Evolutionary conservation across 2,329 filamentous ascomycete genomes (phyloP).

Genomic region (Aspergillus caelatus): DNA sequence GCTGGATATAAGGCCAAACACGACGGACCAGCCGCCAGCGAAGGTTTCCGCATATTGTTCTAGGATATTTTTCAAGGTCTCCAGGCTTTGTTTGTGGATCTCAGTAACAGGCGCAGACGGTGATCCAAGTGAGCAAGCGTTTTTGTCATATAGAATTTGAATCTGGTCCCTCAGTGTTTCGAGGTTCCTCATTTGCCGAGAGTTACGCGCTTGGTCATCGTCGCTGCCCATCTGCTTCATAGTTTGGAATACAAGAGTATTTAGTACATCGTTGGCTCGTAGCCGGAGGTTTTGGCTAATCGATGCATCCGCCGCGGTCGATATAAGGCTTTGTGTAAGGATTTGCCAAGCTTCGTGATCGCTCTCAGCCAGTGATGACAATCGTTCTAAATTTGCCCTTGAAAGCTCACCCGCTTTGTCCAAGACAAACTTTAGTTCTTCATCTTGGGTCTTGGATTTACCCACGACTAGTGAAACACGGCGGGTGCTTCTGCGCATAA

Average conservation of each 20-base stretch:
- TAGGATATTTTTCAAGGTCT: slow-evolving; percentile 78
- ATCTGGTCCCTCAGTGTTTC: slow-evolving; percentile 67
- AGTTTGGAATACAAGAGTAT: slow-evolving; percentile 45
- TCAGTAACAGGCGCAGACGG: slow-evolving; percentile 70
- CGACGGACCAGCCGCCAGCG: slow-evolving; percentile 78
- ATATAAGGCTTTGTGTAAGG: slow-evolving; percentile 60
- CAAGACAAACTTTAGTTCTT: slow-evolving; percentile 59
- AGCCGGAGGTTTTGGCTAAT: slow-evolving; percentile 44
- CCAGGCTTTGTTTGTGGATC: slow-evolving; percentile 77
- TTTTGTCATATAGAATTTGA: slow-evolving; percentile 57
- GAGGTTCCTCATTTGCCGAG: slow-evolving; percentile 73
- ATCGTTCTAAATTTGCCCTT: slow-evolving; percentile 72
- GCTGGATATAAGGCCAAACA: slow-evolving; percentile 82
- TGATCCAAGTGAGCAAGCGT: slow-evolving; percentile 58
- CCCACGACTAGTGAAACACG: slow-evolving; percentile 46
- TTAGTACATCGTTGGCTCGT: slow-evolving; percentile 65
- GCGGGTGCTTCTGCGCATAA: slow-evolving; percentile 40
- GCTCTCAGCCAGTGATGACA: slow-evolving; percentile 66
- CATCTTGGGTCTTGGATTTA: slow-evolving; percentile 45
- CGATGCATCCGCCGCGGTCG: slow-evolving; percentile 44
- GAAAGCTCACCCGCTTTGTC: slow-evolving; percentile 74
- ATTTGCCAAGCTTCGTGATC: slow-evolving; percentile 75
- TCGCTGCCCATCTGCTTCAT: slow-evolving; percentile 43
- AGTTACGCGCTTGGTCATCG: slow-evolving; percentile 53
- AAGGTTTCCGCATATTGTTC: slow-evolving; percentile 87